phyloP scores from a whole-genome alignment of 2,329 filamentous ascomycete species.

The Aspergillus chevalieri region DNA sequence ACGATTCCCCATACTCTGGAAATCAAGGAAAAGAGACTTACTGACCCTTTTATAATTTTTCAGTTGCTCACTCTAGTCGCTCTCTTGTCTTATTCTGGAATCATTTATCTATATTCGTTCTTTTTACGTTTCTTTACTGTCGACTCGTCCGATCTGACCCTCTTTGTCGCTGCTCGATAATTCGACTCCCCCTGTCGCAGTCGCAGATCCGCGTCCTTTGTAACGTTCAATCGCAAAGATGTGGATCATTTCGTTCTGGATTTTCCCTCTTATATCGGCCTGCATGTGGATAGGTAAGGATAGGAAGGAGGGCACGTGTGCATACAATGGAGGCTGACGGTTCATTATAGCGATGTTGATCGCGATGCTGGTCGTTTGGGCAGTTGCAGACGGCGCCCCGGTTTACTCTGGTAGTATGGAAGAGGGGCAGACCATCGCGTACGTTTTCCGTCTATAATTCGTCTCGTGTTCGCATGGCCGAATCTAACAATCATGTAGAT shows the following conservation, averaged over 20 bases:
- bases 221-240: constrained; percentile 18
- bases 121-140: background rate
- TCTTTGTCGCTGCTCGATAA: background rate
- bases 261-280: constrained; percentile 56
- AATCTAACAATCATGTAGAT: constrained; percentile 19
- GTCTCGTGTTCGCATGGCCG: background rate
- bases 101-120: background rate
- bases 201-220: background rate
- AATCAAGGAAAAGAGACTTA: background rate
- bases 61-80: background rate
- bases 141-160: background rate
- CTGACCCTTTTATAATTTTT: background rate
- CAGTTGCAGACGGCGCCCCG: constrained; percentile 45
- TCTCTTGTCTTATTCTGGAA: background rate
- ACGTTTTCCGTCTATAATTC: constrained; percentile 12
- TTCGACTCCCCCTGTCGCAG: background rate
- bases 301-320: background rate
- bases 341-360: constrained; percentile 48
- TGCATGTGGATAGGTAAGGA: constrained; percentile 47
- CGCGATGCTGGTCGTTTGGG: constrained; percentile 55
- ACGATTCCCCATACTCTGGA: background rate
- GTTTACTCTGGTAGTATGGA: constrained; percentile 49
- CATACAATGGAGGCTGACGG: background rate
- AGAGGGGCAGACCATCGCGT: constrained; percentile 49
- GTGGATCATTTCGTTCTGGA: constrained; percentile 45